Percentiles rank a stretch among this genome's conserved stretches.
phyloP scores from a whole-genome alignment of 768 basidiomycete species.

The Tubosaeta brunneosetosa region DNA sequence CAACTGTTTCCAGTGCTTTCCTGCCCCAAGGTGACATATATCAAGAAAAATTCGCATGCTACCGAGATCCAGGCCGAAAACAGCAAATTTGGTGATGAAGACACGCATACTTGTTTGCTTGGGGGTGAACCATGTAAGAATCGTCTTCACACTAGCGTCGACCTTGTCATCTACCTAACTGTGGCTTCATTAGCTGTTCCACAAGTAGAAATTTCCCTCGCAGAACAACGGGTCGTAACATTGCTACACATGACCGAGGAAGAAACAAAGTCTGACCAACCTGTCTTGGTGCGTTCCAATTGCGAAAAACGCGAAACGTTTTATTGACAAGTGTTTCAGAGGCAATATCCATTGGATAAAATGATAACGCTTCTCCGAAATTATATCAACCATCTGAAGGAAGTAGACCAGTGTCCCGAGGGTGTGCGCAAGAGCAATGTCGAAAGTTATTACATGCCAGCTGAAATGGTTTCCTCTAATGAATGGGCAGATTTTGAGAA shows the following conservation, averaged over 20 bases:
- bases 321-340: conserved; percentile 17
- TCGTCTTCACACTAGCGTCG: neutral
- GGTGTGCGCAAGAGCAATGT: conserved; percentile 30
- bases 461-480: conserved; percentile 59
- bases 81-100: conserved; percentile 84
- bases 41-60: conserved; percentile 53
- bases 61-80: conserved; percentile 38
- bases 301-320: neutral
- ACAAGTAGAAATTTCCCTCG: conserved; percentile 60
- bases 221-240: conserved; percentile 49
- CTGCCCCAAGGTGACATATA: conserved; percentile 82
- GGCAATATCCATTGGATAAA: conserved; percentile 29
- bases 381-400: conserved; percentile 53
- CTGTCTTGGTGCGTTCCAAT: conserved; percentile 13
- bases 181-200: conserved; percentile 45
- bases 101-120: conserved; percentile 76
- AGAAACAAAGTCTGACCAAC: conserved; percentile 6
- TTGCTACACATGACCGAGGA: conserved; percentile 31
- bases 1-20: conserved; percentile 68
- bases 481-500: conserved; percentile 85
- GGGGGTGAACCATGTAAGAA: conserved; percentile 64
- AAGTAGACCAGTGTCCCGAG: conserved; percentile 37
- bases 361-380: conserved; percentile 59
- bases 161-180: conserved; percentile 3
- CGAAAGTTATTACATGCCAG: conserved; percentile 59